These are phyloP conservation scores for Chalaropsis thielavioides DNA, from an alignment of 2,329 filamentous ascomycete species.

Conservation along the genomic window DNA sequence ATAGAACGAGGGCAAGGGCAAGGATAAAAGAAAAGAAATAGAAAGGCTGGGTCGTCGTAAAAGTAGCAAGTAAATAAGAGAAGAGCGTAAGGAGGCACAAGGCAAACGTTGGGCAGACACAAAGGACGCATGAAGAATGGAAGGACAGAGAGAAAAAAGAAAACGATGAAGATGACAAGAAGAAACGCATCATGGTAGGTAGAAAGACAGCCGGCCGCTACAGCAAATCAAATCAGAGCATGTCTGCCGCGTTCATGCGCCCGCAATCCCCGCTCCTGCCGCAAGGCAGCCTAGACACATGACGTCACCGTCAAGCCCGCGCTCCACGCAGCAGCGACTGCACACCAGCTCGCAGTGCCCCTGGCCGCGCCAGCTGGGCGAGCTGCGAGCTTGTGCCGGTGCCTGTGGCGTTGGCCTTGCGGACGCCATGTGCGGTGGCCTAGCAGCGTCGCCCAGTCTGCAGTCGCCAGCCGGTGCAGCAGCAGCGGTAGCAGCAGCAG, in stretches of 20 bases:
- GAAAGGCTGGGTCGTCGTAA: background rate
- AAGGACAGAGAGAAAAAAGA: background rate
- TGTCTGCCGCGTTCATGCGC: background rate
- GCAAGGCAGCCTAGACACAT: constrained; percentile 48
- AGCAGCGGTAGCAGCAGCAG: background rate
- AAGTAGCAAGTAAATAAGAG: background rate
- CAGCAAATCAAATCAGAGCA: no score
- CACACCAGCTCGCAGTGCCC: constrained; percentile 44
- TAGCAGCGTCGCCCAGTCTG: background rate
- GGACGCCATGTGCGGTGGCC: constrained; percentile 9
- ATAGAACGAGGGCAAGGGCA: background rate
- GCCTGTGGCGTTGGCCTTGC: constrained; percentile 7
- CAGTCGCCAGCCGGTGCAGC: background rate
- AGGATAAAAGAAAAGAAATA: background rate
- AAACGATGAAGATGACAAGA: background rate
- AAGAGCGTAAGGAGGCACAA: background rate
- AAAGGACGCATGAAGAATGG: background rate
- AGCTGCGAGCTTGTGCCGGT: constrained; percentile 9
- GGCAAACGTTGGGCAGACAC: background rate
- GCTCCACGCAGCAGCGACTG: constrained; percentile 54
- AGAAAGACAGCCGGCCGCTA: no score
- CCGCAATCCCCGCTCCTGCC: constrained; percentile 19
- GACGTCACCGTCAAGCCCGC: constrained; percentile 48
- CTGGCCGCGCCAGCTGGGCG: constrained; percentile 27
- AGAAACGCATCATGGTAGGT: background rate